phyloP scores from a whole-genome alignment of 129 eudicot genomes.

The Ambrosia trifida region DNA sequence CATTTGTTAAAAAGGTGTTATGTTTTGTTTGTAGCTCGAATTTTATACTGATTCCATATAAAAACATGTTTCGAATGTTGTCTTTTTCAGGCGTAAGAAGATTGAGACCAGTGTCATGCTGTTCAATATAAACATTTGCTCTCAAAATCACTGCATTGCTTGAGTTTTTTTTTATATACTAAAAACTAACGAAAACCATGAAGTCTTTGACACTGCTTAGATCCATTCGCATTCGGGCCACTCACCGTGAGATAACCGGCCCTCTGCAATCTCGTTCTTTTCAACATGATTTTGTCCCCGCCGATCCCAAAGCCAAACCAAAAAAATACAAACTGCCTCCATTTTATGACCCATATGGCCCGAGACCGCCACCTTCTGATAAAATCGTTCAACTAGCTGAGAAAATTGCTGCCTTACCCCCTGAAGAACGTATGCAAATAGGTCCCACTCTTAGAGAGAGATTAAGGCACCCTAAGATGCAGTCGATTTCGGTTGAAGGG shows the following conservation, averaged over 20 bases:
- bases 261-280: constrained; percentile 60
- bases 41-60: neutral
- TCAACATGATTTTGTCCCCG: constrained; percentile 58
- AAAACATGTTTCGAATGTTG: neutral
- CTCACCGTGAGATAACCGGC: constrained; percentile 33
- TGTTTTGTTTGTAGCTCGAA: neutral
- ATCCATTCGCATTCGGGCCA: constrained; percentile 25
- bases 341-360: constrained; percentile 70
- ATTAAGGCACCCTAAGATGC: constrained; percentile 58
- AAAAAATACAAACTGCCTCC: constrained; percentile 60
- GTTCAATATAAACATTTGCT: neutral
- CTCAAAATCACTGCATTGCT: constrained; percentile 7
- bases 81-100: constrained; percentile 34
- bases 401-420: constrained; percentile 51
- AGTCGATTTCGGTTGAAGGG: constrained; percentile 60
- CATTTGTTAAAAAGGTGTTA: neutral
- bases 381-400: constrained; percentile 73
- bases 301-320: constrained; percentile 59
- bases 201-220: constrained; percentile 44
- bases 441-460: constrained; percentile 51
- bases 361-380: constrained; percentile 76
- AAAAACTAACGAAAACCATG: constrained; percentile 38
- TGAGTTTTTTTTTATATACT: constrained; percentile 19
- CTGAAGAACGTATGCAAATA: constrained; percentile 65
- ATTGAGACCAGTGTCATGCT: neutral